Conservation (phyloP, 768 basidiomycete species). For the Leccinum boreale region DNA sequence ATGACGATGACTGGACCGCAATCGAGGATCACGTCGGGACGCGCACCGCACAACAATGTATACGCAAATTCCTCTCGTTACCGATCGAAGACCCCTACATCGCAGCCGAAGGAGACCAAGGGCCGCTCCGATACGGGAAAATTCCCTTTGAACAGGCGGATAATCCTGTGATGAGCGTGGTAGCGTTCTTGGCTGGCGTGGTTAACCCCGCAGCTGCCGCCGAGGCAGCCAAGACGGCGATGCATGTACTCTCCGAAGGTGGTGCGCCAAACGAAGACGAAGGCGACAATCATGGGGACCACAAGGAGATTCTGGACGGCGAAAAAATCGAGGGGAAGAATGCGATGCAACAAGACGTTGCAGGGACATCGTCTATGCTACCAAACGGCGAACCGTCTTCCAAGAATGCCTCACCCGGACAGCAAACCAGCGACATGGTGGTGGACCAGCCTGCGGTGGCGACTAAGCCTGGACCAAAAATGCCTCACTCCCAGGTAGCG, state of each 20-base stretch:
- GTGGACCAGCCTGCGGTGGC: conserved; percentile 38
- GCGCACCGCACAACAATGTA: conserved; percentile 89
- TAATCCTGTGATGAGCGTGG: conserved; percentile 98
- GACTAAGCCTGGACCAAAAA: conserved; percentile 31
- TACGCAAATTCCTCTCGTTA: conserved; percentile 90
- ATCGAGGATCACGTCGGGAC: conserved; percentile 94
- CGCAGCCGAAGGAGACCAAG: conserved; percentile 70
- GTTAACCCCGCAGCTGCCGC: conserved; percentile 88
- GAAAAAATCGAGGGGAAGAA: conserved; percentile 44
- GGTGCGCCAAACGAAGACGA: conserved; percentile 40
- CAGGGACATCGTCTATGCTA: conserved; percentile 4
- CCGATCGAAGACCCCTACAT: conserved; percentile 97
- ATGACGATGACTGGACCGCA: conserved; percentile 93
- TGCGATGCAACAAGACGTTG: conserved; percentile 33
- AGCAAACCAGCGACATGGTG: conserved; percentile 41
- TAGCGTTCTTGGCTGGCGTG: conserved; percentile 93
- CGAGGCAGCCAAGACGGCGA: conserved; percentile 87
- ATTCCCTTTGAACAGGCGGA: conserved; percentile 94
- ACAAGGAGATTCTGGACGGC: conserved; percentile 32
- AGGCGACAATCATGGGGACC: conserved; percentile 20
- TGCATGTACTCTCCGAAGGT: conserved; percentile 75
- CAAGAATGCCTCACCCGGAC: conserved; percentile 13
- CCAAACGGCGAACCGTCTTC: conserved; percentile 14
- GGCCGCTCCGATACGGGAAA: conserved; percentile 68
- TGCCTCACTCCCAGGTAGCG: conserved; percentile 72